Base-by-base conservation (phyloP, 768 basidiomycete species). In the Mycena chlorophos region DNA sequence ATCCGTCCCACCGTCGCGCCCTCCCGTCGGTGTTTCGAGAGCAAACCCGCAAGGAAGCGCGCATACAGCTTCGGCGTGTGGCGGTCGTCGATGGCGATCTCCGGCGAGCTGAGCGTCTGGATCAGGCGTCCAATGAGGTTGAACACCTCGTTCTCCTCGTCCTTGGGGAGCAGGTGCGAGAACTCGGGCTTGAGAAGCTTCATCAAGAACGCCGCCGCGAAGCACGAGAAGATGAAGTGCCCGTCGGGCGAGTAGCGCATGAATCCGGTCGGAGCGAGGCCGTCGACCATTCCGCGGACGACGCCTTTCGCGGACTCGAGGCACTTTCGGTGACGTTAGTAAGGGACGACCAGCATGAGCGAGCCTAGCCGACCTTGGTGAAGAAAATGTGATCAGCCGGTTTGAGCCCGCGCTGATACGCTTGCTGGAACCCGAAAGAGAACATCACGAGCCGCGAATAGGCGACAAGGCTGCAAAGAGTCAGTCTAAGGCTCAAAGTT, bases 371-470 rank as follows among this genome's bases (percentile, higher is more conserved):
- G 16, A 86, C 89, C 77, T 84, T 87, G 52, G 75, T 80, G 58
- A 91, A 84, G 68, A 88, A 87, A 20, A 89, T 65, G 17, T 82
- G 69, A 66, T 90, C 88, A 2, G 78, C 78, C 1, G 76, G 69
- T 57, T 83, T 76, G 26, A 89, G 78, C 1, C 88, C 87, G 6
- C 86, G 81, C 60, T 86, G 81, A 68, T 83, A 90, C 2, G 89
- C 89, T 62, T 91, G 86, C 60, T 92, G 89, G 72, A 91, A 91
- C 4, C 88, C 89, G 63, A 92, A 91, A 0, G 90, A 91, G 65
- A 82, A 90, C 88, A 91, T 89, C 47, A 92, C 90, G 12, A 92
- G 81, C 16, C 90, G 78, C 30, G 88, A 88, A 63, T 91, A 92
- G 26, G 75, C 82, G 54, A 87, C 85, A 39, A 89, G 77, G 78